Base-by-base conservation (phyloP, 2,329 filamentous ascomycete genomes). In the Ophiocordyceps camponoti-rufipedis region DNA sequence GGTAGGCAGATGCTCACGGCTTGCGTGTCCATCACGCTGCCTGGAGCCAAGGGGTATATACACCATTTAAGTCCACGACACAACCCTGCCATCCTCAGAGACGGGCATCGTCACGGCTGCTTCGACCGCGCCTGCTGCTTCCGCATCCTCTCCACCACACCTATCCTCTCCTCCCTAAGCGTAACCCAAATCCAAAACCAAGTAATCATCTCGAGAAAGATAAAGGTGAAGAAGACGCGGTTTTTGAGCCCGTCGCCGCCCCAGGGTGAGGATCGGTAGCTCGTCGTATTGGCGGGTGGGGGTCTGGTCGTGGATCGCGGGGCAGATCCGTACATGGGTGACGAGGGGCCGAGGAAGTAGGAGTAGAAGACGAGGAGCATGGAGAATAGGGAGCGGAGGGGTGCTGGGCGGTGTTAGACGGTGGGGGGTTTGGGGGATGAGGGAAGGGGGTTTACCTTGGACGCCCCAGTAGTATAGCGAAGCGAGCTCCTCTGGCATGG, bases 131-230 rank as follows among this genome's bases (percentile, higher is more conserved):
- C 18, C 10, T 11, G 43, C n/a, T 41, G 46, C 44, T 47, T 47
- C 35, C 47, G 38, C 56, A 67, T 66, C 50, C 62, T 63, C 8
- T 55, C 54, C 10, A 66, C 47, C 3, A 74, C 56, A 18, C 59
- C 62, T 5, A 54, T 51, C n/a, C 64, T 56, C 66, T 86, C 82
- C 55, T 86, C 82, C 45, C 76, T 68, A 53, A 86, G 60, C 5
- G 76, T 82, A 29, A 80, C 70, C 70, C 78, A 85, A 23, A 76
- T 78, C 87, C 87, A 94, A 62, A 94, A 87, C 85, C 87, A 94
- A 49, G 74, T 73, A 52, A 85, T 69, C 59, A 85, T 75, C 67
- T 95, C 88, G 56, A 94, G 57, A 55, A 94, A 91, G 9, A 78
- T 78, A 62, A 86, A 91, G 0, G 82, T 79, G 58, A 95, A 93